These are phyloP conservation scores for Cyclotella distinguenda DNA, from an alignment of 108 stramenopile species.

Conservation along the genomic window DNA sequence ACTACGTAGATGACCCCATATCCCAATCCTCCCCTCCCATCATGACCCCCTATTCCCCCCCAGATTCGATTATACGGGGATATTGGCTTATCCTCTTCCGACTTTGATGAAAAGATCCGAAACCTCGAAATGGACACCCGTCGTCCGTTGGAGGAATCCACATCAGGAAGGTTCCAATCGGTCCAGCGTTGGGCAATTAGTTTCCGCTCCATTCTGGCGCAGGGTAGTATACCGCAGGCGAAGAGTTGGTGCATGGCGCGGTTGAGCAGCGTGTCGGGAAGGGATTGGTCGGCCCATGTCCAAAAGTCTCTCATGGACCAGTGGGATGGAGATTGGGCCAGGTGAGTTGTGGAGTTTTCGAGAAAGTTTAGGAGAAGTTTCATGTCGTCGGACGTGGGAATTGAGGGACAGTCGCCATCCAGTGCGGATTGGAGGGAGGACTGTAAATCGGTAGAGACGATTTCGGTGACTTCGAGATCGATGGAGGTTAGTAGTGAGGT, in stretches of 20 bases:
- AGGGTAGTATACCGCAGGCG: slow-evolving; percentile 65
- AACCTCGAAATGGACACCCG: background rate
- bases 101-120: no score
- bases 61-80: slow-evolving; percentile 32
- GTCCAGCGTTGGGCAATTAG: slow-evolving; percentile 65
- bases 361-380: slow-evolving; percentile 9
- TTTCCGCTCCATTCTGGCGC: slow-evolving; percentile 54
- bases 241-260: slow-evolving; percentile 63
- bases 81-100: no score
- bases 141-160: slow-evolving; percentile 1
- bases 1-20: slow-evolving; percentile 81
- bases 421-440: slow-evolving; percentile 6
- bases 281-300: slow-evolving; percentile 48
- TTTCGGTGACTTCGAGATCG: no score
- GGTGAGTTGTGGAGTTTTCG: background rate
- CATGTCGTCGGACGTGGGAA: slow-evolving; percentile 1
- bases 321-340: background rate
- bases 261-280: slow-evolving; percentile 65
- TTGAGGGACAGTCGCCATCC: background rate
- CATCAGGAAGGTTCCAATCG: slow-evolving; percentile 61
- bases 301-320: slow-evolving; percentile 56
- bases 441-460: no score
- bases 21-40: slow-evolving; percentile 74
- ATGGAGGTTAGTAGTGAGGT: no score
- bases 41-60: slow-evolving; percentile 81